These are phyloP conservation scores for Limonium bicolor DNA, from an alignment of 148 eudicot species.

Conservation along the genomic window DNA sequence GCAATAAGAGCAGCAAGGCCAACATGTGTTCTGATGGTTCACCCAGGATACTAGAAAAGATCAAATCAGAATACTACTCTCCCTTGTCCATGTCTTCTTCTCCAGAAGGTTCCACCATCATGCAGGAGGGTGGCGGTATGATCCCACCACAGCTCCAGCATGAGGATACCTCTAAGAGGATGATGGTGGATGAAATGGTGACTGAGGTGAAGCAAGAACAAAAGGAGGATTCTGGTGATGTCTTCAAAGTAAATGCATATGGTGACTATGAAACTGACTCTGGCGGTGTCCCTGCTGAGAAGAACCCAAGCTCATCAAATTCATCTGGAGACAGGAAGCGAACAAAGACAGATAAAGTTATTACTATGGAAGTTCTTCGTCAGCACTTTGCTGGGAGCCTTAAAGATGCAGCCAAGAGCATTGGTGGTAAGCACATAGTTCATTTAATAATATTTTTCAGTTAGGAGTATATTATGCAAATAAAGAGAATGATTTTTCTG, in stretches of 20 bases:
- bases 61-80: not conserved
- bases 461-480: no score
- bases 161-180: not conserved
- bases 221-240: not conserved
- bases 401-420: slow-evolving; percentile 8
- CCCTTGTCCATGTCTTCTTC: no score
- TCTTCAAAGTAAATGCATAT: not conserved
- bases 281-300: no score
- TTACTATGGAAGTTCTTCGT: slow-evolving; percentile 5
- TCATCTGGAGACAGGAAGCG: slow-evolving; percentile 4
- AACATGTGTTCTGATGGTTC: not conserved
- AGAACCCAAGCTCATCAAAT: no score
- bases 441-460: no score
- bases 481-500: no score
- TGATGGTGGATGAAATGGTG: not conserved
- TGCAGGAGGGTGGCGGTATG: no score
- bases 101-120: no score
- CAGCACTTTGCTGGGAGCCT: slow-evolving; percentile 10
- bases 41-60: not conserved
- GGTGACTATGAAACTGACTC: not conserved
- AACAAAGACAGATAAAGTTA: slow-evolving; percentile 4
- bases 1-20: not conserved
- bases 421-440: slow-evolving; percentile 5
- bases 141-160: not conserved
- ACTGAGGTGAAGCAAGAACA: not conserved